Percentiles rank a stretch among this genome's conserved stretches.
Conservation (phyloP, 805 yeast species). For the Wickerhamomyces chambardii region DNA sequence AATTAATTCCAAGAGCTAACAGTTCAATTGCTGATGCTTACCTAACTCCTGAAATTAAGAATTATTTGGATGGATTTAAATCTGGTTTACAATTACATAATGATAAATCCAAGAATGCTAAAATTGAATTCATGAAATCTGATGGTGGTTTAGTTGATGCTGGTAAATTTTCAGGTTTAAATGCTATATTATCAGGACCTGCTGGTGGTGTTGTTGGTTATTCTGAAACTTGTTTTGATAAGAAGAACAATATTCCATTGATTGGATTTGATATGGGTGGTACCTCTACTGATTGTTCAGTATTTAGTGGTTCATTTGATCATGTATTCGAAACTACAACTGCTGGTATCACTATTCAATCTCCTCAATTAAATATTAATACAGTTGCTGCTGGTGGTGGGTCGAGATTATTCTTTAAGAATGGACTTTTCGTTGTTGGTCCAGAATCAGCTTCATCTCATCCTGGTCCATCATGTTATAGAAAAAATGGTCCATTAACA, state of each 20-base stretch:
- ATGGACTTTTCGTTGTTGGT: conserved; percentile 73
- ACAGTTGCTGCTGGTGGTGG: conserved; percentile 89
- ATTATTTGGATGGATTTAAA: conserved; percentile 53
- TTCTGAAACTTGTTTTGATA: conserved; percentile 69
- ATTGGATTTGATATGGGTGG: conserved; percentile 92
- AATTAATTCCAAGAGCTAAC: conserved; percentile 64
- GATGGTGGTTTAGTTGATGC: conserved; percentile 94
- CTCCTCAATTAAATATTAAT: conserved; percentile 76
- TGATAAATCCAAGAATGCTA: conserved; percentile 33
- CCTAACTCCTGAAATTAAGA: conserved; percentile 67
- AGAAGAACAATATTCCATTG: conserved; percentile 45
- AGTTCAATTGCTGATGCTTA: conserved; percentile 80
- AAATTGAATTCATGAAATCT: conserved; percentile 86
- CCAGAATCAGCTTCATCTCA: conserved; percentile 85
- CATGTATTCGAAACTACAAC: conserved; percentile 79
- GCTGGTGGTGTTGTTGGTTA: conserved; percentile 98
- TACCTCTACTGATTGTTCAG: conserved; percentile 78
- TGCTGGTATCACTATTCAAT: conserved; percentile 76
- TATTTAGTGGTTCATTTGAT: conserved; percentile 64
- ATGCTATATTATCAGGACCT: conserved; percentile 90
- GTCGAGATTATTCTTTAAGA: conserved; percentile 54
- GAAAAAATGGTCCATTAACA: conserved; percentile 78
- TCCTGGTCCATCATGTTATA: conserved; percentile 85
- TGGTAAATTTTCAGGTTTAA: conserved; percentile 72
- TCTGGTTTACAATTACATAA: conserved; percentile 38